Conservation (phyloP, 257 asterid genomes). For the Mitragyna speciosa region DNA sequence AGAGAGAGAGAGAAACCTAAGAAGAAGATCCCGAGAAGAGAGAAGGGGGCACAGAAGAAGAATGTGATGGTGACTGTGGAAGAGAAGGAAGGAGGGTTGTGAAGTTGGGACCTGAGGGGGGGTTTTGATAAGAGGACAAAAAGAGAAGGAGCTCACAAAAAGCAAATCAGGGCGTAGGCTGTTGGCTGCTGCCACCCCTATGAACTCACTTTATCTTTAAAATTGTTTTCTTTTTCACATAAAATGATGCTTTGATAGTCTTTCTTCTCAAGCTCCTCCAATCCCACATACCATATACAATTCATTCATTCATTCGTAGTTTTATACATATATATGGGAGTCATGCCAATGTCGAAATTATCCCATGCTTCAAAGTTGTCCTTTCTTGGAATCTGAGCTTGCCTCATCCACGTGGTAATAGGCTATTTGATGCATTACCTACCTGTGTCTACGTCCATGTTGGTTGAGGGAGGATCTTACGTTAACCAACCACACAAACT, state of each 20-base stretch:
- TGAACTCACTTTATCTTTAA: constrained; percentile 36
- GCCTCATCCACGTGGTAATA: constrained; percentile 36
- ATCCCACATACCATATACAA: background rate
- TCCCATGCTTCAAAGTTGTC: constrained; percentile 34
- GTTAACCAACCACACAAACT: constrained; percentile 9
- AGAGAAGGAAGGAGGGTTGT: constrained; percentile 24
- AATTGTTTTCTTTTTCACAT: constrained; percentile 32
- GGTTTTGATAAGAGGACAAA: constrained; percentile 62
- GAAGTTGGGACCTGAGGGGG: constrained; percentile 23
- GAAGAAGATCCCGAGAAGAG: constrained; percentile 41
- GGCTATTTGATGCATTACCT: constrained; percentile 34
- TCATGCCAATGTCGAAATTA: background rate
- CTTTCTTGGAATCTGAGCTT: constrained; percentile 45
- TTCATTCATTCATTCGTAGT: background rate
- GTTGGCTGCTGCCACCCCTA: constrained; percentile 31
- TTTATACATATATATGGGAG: background rate
- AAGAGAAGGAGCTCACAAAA: constrained; percentile 33
- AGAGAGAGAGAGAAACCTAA: constrained; percentile 34
- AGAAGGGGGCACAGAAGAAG: constrained; percentile 24
- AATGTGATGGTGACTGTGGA: constrained; percentile 23
- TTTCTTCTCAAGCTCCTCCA: constrained; percentile 34
- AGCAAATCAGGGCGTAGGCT: constrained; percentile 28
- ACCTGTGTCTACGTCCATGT: constrained; percentile 7
- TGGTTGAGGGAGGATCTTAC: constrained; percentile 2
- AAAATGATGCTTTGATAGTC: constrained; percentile 40